Evolutionary conservation across 176 grass and related monocot species (phyloP).

Genomic region (Rhynchospora tenuis): DNA sequence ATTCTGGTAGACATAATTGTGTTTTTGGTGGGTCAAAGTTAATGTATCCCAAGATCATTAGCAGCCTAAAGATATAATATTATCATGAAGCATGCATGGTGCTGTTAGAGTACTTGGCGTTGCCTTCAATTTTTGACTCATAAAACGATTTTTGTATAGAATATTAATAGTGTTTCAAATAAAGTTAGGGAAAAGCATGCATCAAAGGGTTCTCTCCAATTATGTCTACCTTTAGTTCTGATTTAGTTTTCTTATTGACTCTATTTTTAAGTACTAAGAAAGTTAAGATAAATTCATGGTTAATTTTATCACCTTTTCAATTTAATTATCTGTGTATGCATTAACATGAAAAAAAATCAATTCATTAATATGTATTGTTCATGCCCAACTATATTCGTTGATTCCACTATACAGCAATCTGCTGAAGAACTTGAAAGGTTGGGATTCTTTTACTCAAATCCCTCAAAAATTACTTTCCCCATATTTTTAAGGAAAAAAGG

Average conservation of each 20-base stretch:
- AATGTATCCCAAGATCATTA: not conserved
- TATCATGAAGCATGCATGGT: not conserved
- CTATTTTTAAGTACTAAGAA: not conserved
- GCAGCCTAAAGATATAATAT: not conserved
- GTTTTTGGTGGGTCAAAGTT: not conserved
- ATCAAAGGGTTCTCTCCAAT: conserved; percentile 15
- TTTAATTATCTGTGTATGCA: not conserved
- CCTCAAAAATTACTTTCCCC: not conserved
- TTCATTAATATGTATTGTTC: not conserved
- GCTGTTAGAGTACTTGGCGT: not conserved
- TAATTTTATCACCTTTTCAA: conserved; percentile 1
- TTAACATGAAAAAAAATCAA: not conserved
- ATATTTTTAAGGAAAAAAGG: not conserved
- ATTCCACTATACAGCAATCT: not conserved
- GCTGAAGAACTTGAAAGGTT: not conserved
- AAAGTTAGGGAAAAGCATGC: conserved; percentile 12
- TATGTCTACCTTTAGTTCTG: conserved; percentile 28
- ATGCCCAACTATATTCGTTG: not conserved
- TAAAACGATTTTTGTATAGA: not conserved
- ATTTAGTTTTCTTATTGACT: conserved; percentile 5
- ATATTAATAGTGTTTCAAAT: conserved; percentile 16
- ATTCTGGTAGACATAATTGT: conserved; percentile 1
- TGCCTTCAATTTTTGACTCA: conserved; percentile 1
- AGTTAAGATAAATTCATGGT: not conserved
- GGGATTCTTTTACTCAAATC: not conserved